Evolutionary conservation across 495 filamentous ascomycete species (phyloP), one percentile per base, ranked within the genome.

Genomic region (Thermothielavioides terrestris): DNA sequence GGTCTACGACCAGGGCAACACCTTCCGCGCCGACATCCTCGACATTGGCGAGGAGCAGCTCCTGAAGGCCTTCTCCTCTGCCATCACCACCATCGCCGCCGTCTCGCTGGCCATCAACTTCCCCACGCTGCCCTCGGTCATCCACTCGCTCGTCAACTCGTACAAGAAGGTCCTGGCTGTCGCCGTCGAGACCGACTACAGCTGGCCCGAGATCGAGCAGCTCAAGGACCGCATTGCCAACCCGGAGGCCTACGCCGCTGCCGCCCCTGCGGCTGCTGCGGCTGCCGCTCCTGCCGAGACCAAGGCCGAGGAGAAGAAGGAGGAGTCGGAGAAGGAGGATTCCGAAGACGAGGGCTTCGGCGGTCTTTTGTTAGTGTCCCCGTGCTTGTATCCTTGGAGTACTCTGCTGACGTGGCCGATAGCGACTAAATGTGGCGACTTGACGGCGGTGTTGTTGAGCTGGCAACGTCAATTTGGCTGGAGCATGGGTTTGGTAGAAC

Each of bases 171-270:
- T 88, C 53, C 71, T 99, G 56, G 80, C 91, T 57, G 83, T 97
- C 60, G 92, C 94, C 54, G 68, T 97, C 56, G 81, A 81, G 70
- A 96, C 88, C 52, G 92, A 95, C 52, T 84, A 83, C 79, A 85
- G 83, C 74, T 99, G 91, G 92, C 82, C 89, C 55, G 87, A 86
- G 69, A 96, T 99, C 71, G 84, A 89, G 59, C 79, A 92, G 71
- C 85, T 98, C 72, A 97, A 96, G 84, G 94, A 97, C 73, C 86
- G 92, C 64, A 95, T 97, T 65, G 88, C 88, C 72, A 97, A 98
- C 79, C 92, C 92, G 53, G 92, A 96, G 46, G 88, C 88, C 34
- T 97, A 94, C 67, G 90, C 87, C 56, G 62, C 84, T 46, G 72
- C 89, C 65, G 89, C 82, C 56, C 88, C 89, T 26, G 79, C 68